Evolutionary conservation across 1,284 basidiomycete species (phyloP), one percentile per base, ranked within the genome.

Genomic region (Ustilago shanxiensis): DNA sequence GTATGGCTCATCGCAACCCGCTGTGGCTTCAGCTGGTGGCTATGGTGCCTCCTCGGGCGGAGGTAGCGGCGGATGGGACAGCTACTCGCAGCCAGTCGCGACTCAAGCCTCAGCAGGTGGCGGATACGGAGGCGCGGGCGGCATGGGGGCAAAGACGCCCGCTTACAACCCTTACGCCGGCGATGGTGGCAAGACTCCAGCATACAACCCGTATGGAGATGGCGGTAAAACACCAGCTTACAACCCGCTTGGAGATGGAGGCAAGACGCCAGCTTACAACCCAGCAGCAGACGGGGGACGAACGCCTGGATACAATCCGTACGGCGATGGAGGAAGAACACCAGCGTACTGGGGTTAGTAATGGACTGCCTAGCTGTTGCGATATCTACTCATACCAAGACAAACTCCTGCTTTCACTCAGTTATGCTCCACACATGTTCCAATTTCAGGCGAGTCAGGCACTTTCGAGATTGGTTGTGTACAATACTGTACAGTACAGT

Each of bases 201-300:
- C 80, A 0, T 82, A 81, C 67, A 76, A 76, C 47, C 79, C 74
- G 1, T 60, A 57, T 26, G 71, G 61, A 14, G 77, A 74, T 60
- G 78, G 77, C 33, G 73, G 79, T 22, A 69, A 74, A 61, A 77
- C 75, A 45, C 77, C 74, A 20, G 77, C 65, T 8, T 77, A 78
- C 55, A 79, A 79, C 24, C 67, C 71, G 16, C 39, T 72, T 6
- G 69, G 52, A 22, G 79, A 76, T 22, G 81, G 82, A n/a, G 80
- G 79, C n/a, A 77, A 77, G 51, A 84, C 83, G n/a, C 83, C 83
- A 0, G 83, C 80, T 0, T 82, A 84, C 74, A 79, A 79, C 35
- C 73, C 77, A 14, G 50, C 54, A 35, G 73, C 41, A 5, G 77
- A 79, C 24, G 77, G 77, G 20, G 73, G 77, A n/a, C 63, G 68